Evolutionary conservation across 2,329 filamentous ascomycete genomes (phyloP), one percentile per base, ranked within the genome.

Genomic region (Colletotrichum karsti): DNA sequence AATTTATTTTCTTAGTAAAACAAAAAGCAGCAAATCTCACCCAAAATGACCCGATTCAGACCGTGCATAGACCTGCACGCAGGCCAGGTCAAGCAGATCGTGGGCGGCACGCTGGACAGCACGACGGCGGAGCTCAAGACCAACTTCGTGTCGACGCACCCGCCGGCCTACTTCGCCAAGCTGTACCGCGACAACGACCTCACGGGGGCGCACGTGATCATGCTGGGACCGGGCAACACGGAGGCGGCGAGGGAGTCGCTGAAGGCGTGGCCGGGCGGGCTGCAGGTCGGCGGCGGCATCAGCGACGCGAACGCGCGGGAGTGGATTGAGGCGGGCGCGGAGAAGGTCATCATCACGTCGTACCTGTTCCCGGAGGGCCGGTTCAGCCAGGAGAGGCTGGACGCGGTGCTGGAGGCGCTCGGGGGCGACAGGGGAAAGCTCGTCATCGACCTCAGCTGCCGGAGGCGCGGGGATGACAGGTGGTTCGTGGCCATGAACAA

Each of bases 401-500:
- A 94, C 72, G 87, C 90, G 30, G 91, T 98, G 7, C 85, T 98
- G 1, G 79, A 84, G 24, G 88, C 91, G 2, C 86, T 99, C 5
- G 91, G 85, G 26, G 90, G 91, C 59, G 91, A 97, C 77, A 93
- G 86, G 77, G 82, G 85, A 54, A 96, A 93, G 80, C 89, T 99
- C 54, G 95, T 99, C 72, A 95, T 99, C 77, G 96, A 99, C 77
- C 87, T 99, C 24, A 97, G 94, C 80, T 99, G 96, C 77, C 90
- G 96, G 57, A 87, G 91, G 66, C 91, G 90, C 68, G 92, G 87
- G 39, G 83, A 85, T 4, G 85, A 91, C 63, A 91, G 84, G 41
- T 99, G 96, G 96, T 94, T 93, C 75, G 96, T 99, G n/a, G 95
- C 96, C 62, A 99, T 97, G 92, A 93, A 99, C 80, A 97, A 97